Base-by-base conservation (phyloP, 1,284 basidiomycete species). In the Tranzscheliella williamsii region DNA sequence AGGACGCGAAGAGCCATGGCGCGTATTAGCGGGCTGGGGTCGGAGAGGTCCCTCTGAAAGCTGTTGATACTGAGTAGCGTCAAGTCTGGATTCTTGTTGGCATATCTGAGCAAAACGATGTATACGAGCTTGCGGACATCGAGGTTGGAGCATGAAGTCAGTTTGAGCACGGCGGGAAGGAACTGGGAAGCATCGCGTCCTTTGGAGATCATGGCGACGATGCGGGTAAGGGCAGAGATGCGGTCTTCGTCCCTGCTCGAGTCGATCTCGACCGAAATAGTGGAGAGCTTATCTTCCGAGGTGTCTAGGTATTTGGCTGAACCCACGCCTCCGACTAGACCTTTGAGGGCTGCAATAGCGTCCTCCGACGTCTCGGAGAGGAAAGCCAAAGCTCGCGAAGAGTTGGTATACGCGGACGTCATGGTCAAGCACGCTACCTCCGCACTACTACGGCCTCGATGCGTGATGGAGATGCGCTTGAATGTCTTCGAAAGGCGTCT, bases 101-200 rank as follows among this genome's bases (percentile, higher is more conserved):
- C 92, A 79, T 95, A 94, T 56, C 91, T 87, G 30, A 97, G 81
- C 55, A 98, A 86, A 79, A 94, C 96, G 67, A 97, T 94, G 79
- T 97, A 98, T 34, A 97, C 93, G 47, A 98, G 86, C 80, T 97
- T 96, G 60, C 93, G 86, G 64, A 96, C 89, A 79, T 96, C 92
- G 38, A 97, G 85, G 76, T 76, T 71, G 24, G 74, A 70, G n/a
- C 67, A 53, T 0, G 79, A 77, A 13, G 77, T 64, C 21, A 76
- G 61, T 46, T 76, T 76, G 24, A 75, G 50, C 13, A 75, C 75
- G 27, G 61, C 60, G 32, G 64, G 75, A 23, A 72, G 70, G 82
- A 90, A 93, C 53, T 87, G 85, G 27, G 91, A 88, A 61, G 93
- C 90, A 70, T 92, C 89, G 40, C 90, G 87, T 24, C 88, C 88